These are phyloP conservation scores for Linderina pennispora DNA, from an alignment of 192 early-diverging fungal genomes.

Conservation along the genomic window DNA sequence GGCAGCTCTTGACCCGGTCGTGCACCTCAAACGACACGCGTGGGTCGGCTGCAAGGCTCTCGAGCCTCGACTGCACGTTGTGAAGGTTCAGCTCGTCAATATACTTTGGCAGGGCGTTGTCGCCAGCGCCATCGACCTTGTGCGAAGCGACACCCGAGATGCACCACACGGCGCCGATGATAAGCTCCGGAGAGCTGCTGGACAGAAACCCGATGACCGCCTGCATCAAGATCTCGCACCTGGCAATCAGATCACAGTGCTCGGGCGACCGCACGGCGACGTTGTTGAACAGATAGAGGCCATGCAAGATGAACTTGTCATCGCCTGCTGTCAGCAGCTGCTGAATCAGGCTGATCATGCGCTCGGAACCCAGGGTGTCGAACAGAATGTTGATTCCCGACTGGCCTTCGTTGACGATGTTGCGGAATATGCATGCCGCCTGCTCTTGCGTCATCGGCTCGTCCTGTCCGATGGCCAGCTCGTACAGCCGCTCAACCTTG, in stretches of 20 bases:
- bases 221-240: constrained; percentile 12
- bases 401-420: constrained; percentile 24
- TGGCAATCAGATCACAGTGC: constrained; percentile 15
- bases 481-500: constrained; percentile 13
- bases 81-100: constrained; percentile 7
- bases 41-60: constrained; percentile 12
- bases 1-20: constrained; percentile 40
- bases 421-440: constrained; percentile 29
- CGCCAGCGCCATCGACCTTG: constrained; percentile 1
- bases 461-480: constrained; percentile 7
- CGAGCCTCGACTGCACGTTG: constrained; percentile 13
- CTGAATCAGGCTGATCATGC: constrained; percentile 14
- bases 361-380: constrained; percentile 10
- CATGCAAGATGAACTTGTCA: constrained; percentile 16
- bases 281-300: constrained; percentile 41
- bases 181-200: constrained; percentile 16
- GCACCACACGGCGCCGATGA: constrained; percentile 43
- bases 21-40: constrained; percentile 23
- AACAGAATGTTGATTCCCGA: constrained; percentile 18
- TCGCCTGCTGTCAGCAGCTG: constrained; percentile 7
- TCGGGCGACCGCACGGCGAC: constrained; percentile 17
- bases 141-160: constrained; percentile 36
- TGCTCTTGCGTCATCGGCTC: constrained; percentile 29
- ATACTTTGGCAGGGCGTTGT: constrained; percentile 1
- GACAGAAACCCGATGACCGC: constrained; percentile 8